phyloP scores from a whole-genome alignment of 257 asterid genomes.

The Parsonsia alboflavescens region DNA sequence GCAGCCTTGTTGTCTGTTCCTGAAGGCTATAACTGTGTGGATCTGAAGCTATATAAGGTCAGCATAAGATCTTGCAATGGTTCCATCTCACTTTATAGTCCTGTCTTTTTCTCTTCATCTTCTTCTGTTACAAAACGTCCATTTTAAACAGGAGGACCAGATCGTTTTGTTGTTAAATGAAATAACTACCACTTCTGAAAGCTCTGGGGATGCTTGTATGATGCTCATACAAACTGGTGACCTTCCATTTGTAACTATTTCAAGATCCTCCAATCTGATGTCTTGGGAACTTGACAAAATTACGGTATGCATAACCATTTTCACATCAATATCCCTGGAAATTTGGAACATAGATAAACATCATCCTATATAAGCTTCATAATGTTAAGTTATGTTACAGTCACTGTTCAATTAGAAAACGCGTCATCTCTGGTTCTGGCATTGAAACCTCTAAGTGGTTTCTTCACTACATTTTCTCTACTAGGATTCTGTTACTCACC shows the following conservation, averaged over 20 bases:
- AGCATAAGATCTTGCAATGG: constrained; percentile 9
- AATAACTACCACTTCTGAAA: constrained; percentile 48
- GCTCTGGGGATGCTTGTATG: constrained; percentile 76
- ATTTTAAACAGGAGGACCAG: constrained; percentile 69
- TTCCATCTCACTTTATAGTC: constrained; percentile 14
- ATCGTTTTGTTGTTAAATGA: constrained; percentile 64
- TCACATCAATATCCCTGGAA: background rate
- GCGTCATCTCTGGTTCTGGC: background rate
- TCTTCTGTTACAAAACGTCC: constrained; percentile 19
- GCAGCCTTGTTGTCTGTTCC: constrained; percentile 67
- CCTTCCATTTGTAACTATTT: constrained; percentile 63
- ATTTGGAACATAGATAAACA: background rate
- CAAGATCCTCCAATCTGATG: constrained; percentile 39
- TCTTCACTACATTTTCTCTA: constrained; percentile 10
- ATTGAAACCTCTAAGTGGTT: background rate
- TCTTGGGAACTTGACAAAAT: constrained; percentile 62
- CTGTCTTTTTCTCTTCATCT: constrained; percentile 23
- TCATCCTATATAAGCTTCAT: background rate
- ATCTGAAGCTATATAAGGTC: constrained; percentile 80
- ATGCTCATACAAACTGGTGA: constrained; percentile 61
- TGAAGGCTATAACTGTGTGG: constrained; percentile 72
- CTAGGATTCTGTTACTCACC: constrained; percentile 48
- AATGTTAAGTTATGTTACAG: background rate
- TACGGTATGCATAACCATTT: constrained; percentile 34
- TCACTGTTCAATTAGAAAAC: background rate